These are phyloP conservation scores for Fibroporia radiculosa DNA, from an alignment of 768 basidiomycete genomes.

Conservation along the genomic window DNA sequence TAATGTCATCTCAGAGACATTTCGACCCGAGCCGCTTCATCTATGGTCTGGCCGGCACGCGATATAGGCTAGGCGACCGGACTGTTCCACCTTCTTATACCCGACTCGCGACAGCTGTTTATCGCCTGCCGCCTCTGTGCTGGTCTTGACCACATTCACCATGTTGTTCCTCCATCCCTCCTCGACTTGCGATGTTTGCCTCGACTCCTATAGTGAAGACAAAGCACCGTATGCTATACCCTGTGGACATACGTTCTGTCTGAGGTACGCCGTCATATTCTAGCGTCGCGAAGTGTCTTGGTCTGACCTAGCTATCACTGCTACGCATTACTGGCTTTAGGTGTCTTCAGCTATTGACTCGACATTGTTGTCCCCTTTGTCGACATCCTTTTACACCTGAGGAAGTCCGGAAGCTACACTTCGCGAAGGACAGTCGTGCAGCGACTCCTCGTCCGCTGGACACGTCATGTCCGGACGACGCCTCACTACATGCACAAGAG, in stretches of 20 bases:
- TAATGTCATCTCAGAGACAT: conserved; percentile 11
- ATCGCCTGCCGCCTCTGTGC: conserved; percentile 15
- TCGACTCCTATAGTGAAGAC: conserved; percentile 48
- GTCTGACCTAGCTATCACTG: neutral
- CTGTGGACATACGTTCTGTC: conserved; percentile 67
- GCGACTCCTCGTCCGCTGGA: conserved; percentile 10
- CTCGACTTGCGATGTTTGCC: conserved; percentile 72
- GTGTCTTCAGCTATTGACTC: conserved; percentile 45
- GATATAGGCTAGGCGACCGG: conserved; percentile 22
- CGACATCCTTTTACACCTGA: conserved; percentile 41
- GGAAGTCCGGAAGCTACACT: conserved; percentile 47
- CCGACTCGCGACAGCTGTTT: conserved; percentile 2
- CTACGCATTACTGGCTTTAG: conserved; percentile 26
- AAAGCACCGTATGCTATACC: conserved; percentile 57
- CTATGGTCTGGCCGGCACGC: conserved; percentile 22
- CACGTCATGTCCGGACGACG: conserved; percentile 9
- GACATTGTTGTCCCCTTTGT: conserved; percentile 56
- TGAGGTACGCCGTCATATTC: conserved; percentile 13
- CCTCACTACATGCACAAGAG: conserved; percentile 34
- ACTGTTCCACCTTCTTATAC: conserved; percentile 17
- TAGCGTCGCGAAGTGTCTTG: neutral
- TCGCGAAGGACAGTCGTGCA: conserved; percentile 39
- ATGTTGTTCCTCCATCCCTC: conserved; percentile 63
- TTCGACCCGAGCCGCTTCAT: conserved; percentile 13
- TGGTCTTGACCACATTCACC: conserved; percentile 25